Evolutionary conservation across 805 yeast genomes (phyloP).

Genomic region (Pichia gijzeniarum): DNA sequence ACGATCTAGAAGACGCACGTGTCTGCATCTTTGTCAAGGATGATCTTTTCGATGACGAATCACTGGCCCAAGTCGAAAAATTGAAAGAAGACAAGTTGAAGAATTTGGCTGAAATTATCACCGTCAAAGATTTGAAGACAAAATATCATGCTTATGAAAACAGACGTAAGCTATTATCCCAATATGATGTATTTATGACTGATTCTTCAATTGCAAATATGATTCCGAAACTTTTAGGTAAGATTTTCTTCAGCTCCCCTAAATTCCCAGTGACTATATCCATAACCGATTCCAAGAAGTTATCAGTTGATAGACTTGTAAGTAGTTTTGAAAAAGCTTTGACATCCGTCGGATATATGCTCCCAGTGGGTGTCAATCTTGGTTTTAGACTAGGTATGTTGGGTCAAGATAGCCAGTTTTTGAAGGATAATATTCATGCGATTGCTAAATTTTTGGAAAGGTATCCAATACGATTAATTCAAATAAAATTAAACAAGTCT

Average conservation of each 20-base stretch:
- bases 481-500: constrained; percentile 60
- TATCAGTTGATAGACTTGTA: constrained; percentile 42
- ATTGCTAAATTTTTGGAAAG: constrained; percentile 42
- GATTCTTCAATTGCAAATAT: constrained; percentile 78
- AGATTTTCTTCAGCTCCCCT: constrained; percentile 55
- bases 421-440: constrained; percentile 55
- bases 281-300: constrained; percentile 21
- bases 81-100: constrained; percentile 34
- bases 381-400: constrained; percentile 60
- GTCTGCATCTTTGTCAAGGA: constrained; percentile 71
- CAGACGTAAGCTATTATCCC: constrained; percentile 63
- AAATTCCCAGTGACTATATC: constrained; percentile 67
- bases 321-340: constrained; percentile 56
- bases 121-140: constrained; percentile 71
- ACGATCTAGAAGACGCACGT: constrained; percentile 33
- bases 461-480: constrained; percentile 48
- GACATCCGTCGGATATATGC: constrained; percentile 50
- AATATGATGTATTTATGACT: constrained; percentile 71
- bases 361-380: constrained; percentile 70
- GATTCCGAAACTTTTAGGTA: constrained; percentile 80
- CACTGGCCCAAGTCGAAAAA: constrained; percentile 40
- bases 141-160: constrained; percentile 86
- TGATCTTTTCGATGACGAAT: constrained; percentile 38
- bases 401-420: constrained; percentile 38
- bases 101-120: constrained; percentile 48